A percentile compares a stretch with the other conserved stretches of the same genome.
Conservation (phyloP, 2,329 filamentous ascomycete species). For the Lojkania enalia region DNA sequence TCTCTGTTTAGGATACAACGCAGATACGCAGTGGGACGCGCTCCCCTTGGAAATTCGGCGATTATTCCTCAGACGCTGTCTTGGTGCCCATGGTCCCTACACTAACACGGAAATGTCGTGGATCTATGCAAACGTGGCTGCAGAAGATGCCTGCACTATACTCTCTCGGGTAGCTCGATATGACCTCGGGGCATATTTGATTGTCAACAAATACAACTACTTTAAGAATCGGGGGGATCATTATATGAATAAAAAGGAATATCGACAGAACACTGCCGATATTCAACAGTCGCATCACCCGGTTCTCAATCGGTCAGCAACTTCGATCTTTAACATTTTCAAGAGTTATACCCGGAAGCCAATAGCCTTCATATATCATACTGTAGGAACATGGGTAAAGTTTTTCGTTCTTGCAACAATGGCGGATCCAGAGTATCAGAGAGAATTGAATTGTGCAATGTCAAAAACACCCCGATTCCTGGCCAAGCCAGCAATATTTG, state of each 20-base stretch:
- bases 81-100: conserved; percentile 48
- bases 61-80: conserved; percentile 52
- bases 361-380: conserved; percentile 49
- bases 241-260: conserved; percentile 31
- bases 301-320: conserved; percentile 33
- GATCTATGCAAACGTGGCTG: conserved; percentile 49
- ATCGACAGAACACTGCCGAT: conserved; percentile 38
- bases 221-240: conserved; percentile 31
- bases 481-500: conserved; percentile 44
- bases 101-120: conserved; percentile 48
- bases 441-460: conserved; percentile 54
- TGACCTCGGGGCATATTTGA: conserved; percentile 51
- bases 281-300: conserved; percentile 37
- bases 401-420: conserved; percentile 55
- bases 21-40: conserved; percentile 56
- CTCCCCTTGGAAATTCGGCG: conserved; percentile 52
- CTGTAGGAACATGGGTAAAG: conserved; percentile 50
- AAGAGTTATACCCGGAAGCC: conserved; percentile 37
- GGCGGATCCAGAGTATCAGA: conserved; percentile 57
- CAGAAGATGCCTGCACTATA: conserved; percentile 45
- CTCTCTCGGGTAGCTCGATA: conserved; percentile 51
- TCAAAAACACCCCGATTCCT: conserved; percentile 39
- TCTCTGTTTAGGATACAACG: conserved; percentile 54
- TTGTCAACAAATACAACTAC: conserved; percentile 38
- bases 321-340: conserved; percentile 27